A percentile compares a stretch with the other conserved stretches of the same genome.
Conservation (phyloP, 306 rosid genomes). For the Hylodesmum podocarpum region DNA sequence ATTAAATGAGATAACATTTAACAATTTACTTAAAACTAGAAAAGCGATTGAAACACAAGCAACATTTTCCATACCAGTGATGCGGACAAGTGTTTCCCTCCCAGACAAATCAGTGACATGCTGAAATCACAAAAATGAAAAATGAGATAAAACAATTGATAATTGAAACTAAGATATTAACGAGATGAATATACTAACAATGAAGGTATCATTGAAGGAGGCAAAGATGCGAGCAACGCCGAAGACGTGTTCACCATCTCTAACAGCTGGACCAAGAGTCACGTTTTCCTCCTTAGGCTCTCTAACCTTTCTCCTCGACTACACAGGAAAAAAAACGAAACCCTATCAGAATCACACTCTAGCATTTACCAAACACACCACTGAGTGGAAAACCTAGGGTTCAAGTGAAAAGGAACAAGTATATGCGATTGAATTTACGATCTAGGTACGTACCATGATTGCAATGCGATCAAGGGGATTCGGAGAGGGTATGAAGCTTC, state of each 20-base stretch:
- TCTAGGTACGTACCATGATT: not conserved
- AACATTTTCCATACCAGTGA: slow-evolving; percentile 52
- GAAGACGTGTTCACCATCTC: slow-evolving; percentile 81
- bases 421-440: not conserved
- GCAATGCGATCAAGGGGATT: not conserved
- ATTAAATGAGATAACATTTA: not conserved
- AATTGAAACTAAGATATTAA: not conserved
- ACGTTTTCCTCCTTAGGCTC: slow-evolving; percentile 94
- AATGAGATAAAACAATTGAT: not conserved
- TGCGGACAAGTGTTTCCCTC: slow-evolving; percentile 84
- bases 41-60: not conserved
- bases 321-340: not conserved
- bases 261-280: slow-evolving; percentile 82
- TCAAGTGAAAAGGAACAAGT: not conserved
- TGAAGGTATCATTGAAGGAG: slow-evolving; percentile 83
- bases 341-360: not conserved
- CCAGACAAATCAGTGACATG: slow-evolving; percentile 94
- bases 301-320: slow-evolving; percentile 56
- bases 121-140: slow-evolving; percentile 35
- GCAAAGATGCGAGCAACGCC: slow-evolving; percentile 88
- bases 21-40: not conserved
- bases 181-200: slow-evolving; percentile 43
- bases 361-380: not conserved
- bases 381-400: not conserved
- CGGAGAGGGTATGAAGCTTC: not conserved